Conservation (phyloP, 1,284 basidiomycete species). For the Boletus semigastroideus region DNA sequence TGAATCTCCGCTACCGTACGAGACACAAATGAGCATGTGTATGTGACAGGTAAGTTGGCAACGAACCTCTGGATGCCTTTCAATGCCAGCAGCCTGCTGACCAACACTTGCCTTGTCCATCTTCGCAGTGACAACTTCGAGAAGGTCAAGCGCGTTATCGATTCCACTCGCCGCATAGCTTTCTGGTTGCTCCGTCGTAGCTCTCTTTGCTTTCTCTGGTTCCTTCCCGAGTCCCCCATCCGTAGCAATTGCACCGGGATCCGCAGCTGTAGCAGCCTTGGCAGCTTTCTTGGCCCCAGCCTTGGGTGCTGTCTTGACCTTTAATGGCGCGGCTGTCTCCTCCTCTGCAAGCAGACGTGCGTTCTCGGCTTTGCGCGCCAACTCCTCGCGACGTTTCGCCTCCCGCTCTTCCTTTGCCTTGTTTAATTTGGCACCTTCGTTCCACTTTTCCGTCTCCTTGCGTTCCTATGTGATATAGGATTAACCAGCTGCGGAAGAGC, state of each 20-base stretch:
- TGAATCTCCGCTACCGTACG: conserved; percentile 71
- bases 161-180: conserved; percentile 84
- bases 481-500: conserved; percentile 4
- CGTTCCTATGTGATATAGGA: conserved; percentile 50
- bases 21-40: conserved; percentile 5
- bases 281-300: conserved; percentile 57
- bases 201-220: conserved; percentile 27
- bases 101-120: conserved; percentile 91
- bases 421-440: conserved; percentile 66
- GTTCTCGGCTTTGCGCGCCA: conserved; percentile 75
- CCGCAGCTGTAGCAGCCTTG: conserved; percentile 56
- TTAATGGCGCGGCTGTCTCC: conserved; percentile 66
- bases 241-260: conserved; percentile 76
- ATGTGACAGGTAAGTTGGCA: conserved; percentile 2
- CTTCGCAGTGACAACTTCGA: conserved; percentile 88
- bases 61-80: conserved; percentile 91
- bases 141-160: conserved; percentile 89
- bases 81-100: conserved; percentile 79
- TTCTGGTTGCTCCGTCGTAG: conserved; percentile 48
- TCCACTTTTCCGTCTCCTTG: conserved; percentile 81
- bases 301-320: conserved; percentile 68
- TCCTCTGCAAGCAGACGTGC: conserved; percentile 83
- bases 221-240: conserved; percentile 50
- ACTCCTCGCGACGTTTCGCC: conserved; percentile 71
- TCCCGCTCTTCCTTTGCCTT: conserved; percentile 71